Percentiles rank a stretch among this genome's conserved stretches.
Conservation (phyloP, 306 rosid genomes). For the Begonia fuchsioides region DNA sequence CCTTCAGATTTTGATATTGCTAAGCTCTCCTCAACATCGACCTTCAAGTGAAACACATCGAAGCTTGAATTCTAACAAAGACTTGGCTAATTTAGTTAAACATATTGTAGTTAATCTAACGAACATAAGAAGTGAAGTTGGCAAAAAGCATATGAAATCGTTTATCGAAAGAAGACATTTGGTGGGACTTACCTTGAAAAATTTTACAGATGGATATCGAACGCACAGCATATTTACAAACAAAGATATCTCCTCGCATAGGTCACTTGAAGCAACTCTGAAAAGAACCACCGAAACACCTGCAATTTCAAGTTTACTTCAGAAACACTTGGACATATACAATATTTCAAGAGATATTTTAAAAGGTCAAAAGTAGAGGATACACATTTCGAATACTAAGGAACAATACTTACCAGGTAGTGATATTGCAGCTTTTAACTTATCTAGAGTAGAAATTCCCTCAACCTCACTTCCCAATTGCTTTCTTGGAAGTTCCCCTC, state of each 20-base stretch:
- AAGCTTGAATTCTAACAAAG: too few relatives aligned
- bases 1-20: conserved; percentile 52
- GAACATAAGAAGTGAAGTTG: not conserved
- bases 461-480: conserved; percentile 67
- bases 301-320: conserved; percentile 30
- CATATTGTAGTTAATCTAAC: too few relatives aligned
- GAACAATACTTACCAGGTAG: conserved; percentile 41
- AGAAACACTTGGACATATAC: too few relatives aligned
- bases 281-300: conserved; percentile 69
- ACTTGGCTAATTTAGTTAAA: too few relatives aligned
- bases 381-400: not conserved
- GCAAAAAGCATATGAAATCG: not conserved
- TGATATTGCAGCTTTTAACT: conserved; percentile 46
- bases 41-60: conserved; percentile 27
- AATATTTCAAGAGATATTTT: too few relatives aligned
- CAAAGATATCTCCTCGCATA: conserved; percentile 60
- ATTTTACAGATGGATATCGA: conserved; percentile 56
- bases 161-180: too few relatives aligned
- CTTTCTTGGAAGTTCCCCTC: conserved; percentile 18
- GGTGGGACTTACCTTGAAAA: conserved; percentile 41
- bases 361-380: too few relatives aligned
- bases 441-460: conserved; percentile 48
- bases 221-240: conserved; percentile 68
- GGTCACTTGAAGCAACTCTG: conserved; percentile 48
- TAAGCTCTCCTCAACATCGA: conserved; percentile 60